These are phyloP conservation scores for Naganishia randhawae DNA, from an alignment of 768 basidiomycete genomes.

Conservation along the genomic window DNA sequence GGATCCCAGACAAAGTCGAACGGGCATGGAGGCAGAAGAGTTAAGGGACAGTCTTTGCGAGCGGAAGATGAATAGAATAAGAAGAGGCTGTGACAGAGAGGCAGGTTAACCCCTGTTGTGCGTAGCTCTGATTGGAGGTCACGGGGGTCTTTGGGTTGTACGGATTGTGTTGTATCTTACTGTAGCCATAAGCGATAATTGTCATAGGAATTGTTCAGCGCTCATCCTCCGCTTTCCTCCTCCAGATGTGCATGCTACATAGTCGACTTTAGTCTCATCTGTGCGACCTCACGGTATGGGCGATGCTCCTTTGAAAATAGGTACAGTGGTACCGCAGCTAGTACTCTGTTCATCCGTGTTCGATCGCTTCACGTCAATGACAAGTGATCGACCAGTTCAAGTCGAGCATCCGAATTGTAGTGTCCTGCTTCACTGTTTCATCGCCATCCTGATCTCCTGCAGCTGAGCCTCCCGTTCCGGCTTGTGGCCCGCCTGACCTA, in stretches of 20 bases:
- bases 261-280: background rate
- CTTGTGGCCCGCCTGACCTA: too few species aligned
- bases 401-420: background rate
- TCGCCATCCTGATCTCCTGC: background rate
- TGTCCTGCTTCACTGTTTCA: background rate
- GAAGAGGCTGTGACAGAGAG: background rate
- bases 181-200: background rate
- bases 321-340: too few species aligned
- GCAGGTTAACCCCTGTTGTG: background rate
- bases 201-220: background rate
- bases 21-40: constrained; percentile 9
- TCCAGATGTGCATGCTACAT: too few species aligned
- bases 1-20: background rate
- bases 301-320: too few species aligned
- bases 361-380: background rate
- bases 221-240: too few species aligned
- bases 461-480: too few species aligned
- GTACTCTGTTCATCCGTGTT: background rate
- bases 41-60: constrained; percentile 15
- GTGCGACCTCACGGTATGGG: too few species aligned
- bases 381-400: too few species aligned
- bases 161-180: background rate
- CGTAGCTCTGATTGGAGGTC: background rate
- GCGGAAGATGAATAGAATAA: constrained; percentile 10
- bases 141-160: background rate